Conservation (phyloP, 1,139 yeast genomes). For the Sugiyamaella castrensis region DNA sequence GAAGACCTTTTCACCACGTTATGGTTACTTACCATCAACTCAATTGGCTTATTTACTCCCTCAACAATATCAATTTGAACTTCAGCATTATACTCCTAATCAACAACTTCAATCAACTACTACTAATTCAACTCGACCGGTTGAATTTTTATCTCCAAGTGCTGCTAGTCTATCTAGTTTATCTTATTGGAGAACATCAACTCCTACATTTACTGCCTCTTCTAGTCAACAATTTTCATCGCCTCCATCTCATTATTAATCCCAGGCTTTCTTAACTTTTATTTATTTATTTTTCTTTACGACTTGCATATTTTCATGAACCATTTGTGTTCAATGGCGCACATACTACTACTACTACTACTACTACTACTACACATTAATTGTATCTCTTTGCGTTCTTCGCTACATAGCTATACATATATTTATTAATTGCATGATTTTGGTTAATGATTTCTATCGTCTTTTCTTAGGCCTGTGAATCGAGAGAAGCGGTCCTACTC, state of each 20-base stretch:
- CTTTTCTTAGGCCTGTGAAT: no score
- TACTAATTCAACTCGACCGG: constrained; percentile 1
- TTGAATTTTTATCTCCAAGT: constrained; percentile 16
- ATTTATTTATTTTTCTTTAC: constrained; percentile 3
- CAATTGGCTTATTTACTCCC: constrained; percentile 9
- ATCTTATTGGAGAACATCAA: constrained; percentile 14
- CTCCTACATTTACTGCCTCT: background rate
- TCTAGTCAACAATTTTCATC: constrained; percentile 14
- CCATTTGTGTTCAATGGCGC: background rate
- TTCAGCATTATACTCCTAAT: constrained; percentile 20
- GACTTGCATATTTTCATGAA: background rate
- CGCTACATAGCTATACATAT: background rate
- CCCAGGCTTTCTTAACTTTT: no score
- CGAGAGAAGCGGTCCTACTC: background rate
- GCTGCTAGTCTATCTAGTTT: background rate
- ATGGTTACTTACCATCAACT: constrained; percentile 19
- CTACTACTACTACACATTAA: constrained; percentile 2
- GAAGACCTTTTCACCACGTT: constrained; percentile 21
- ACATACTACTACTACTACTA: background rate
- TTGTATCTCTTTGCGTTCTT: background rate
- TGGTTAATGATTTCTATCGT: no score
- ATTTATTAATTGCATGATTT: no score
- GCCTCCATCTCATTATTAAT: constrained; percentile 11
- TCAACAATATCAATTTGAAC: constrained; percentile 22
- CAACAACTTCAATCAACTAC: background rate